Evolutionary conservation across 345 rosid species (phyloP).

Genomic region (Brassica cretica): DNA sequence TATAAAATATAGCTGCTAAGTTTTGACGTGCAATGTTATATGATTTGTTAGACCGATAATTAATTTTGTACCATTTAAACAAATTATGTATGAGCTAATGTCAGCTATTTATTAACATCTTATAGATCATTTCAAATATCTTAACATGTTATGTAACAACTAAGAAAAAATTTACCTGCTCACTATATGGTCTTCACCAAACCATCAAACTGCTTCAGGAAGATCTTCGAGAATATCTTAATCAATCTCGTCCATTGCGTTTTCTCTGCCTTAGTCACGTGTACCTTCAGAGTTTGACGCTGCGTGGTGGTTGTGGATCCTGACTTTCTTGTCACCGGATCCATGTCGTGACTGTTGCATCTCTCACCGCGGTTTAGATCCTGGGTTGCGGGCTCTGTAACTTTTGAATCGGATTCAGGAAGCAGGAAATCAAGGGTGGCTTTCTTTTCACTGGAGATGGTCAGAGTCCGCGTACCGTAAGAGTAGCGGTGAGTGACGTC

Average conservation of each 20-base stretch:
- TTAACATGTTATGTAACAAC: not conserved
- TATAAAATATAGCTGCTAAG: not conserved
- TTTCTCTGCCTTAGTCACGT: no score
- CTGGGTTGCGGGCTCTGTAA: no score
- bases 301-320: no score
- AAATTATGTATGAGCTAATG: not conserved
- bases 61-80: not conserved
- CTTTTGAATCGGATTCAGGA: no score
- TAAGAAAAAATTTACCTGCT: not conserved
- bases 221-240: no score
- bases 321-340: no score
- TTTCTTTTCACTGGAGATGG: not conserved
- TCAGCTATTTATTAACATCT: not conserved
- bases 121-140: not conserved
- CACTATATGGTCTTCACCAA: not conserved
- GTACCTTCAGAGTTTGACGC: no score
- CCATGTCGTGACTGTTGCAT: no score
- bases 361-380: no score
- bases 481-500: not conserved
- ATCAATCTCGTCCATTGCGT: no score
- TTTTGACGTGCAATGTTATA: no score
- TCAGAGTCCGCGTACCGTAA: not conserved
- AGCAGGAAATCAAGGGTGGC: not conserved
- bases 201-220: not conserved
- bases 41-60: not conserved